Base-by-base conservation (phyloP, 352 stramenopile species). In the Pythium folliculosum region DNA sequence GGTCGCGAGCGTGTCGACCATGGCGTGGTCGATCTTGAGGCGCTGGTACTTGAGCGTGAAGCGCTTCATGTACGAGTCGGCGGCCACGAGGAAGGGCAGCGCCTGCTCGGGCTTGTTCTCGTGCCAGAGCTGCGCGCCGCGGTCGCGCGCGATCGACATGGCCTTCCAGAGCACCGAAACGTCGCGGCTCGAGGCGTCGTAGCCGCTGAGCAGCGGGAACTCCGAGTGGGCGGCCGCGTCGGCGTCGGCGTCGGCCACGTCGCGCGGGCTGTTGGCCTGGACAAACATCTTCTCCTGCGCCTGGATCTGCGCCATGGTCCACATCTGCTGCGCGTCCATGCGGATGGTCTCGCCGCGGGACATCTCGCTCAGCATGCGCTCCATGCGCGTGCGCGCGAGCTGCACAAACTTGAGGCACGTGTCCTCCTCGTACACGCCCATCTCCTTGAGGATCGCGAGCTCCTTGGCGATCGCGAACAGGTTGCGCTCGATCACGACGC, bases 51-150 rank as follows among this genome's bases (percentile, higher is more conserved):
- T 93, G 72, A 93, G 77, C 61, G 86, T 91, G 70, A 95, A 95
- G 60, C 86, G 86, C 71, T 92, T 92, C 86, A 95, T 93, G 82
- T 95, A 95, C 48, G 86, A 92, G 58, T 95, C 86, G 16, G 86
- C 86, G 7, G 84, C 83, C 10, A 93, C 76, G 22, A 95, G 73
- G 69, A 95, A 90, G 0, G 84, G 80, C 25, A 95, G 70, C 21
- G 86, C 86, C 68, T 93, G 82, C 57, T 95, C 86, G 14, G 78
- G 84, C 66, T 92, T 92, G 80, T 92, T 92, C 47, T 93, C 86
- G 71, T 95, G 86, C 86, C 86, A 95, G 10, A 95, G 72, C 65
- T 93, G 84, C 3, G 86, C 86, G 37, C 86, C 86, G 40, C 86
- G 86, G 52, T 93, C 84, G 13, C 81, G 81, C 12, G 86, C 84